Evolutionary conservation across 2,329 filamentous ascomycete species (phyloP).

Genomic region (Aspergillus melleus): DNA sequence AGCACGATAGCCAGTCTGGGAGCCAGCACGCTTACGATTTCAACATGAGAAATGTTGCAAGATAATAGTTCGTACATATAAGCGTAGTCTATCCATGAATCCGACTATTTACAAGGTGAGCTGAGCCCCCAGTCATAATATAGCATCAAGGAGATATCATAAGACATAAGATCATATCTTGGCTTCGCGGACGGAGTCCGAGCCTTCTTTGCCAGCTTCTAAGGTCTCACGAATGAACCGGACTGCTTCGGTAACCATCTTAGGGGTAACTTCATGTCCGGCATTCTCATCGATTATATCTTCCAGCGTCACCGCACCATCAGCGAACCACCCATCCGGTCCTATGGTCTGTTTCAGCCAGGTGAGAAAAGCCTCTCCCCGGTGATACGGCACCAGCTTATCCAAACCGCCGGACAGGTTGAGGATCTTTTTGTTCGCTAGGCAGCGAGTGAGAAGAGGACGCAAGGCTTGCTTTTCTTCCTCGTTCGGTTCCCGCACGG

Average conservation of each 20-base stretch:
- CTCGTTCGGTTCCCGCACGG: slow-evolving; percentile 40
- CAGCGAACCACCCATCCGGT: slow-evolving; percentile 49
- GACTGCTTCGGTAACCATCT: slow-evolving; percentile 58
- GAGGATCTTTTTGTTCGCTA: slow-evolving; percentile 56
- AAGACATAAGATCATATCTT: slow-evolving; percentile 28
- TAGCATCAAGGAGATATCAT: not conserved
- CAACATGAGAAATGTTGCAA: too few relatives aligned
- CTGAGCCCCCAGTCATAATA: not conserved
- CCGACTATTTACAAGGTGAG: not conserved
- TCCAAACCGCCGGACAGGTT: slow-evolving; percentile 57
- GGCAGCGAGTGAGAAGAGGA: slow-evolving; percentile 42
- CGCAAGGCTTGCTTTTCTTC: slow-evolving; percentile 45
- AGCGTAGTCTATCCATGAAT: not conserved
- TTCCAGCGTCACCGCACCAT: slow-evolving; percentile 54
- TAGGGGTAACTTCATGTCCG: slow-evolving; percentile 58
- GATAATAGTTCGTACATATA: too few relatives aligned
- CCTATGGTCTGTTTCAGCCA: slow-evolving; percentile 53
- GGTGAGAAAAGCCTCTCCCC: slow-evolving; percentile 56
- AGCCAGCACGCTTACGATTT: too few relatives aligned
- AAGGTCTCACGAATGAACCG: slow-evolving; percentile 53
- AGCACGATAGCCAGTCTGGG: too few relatives aligned
- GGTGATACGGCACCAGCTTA: slow-evolving; percentile 61
- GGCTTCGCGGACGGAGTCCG: slow-evolving; percentile 36
- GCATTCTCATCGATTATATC: slow-evolving; percentile 58
- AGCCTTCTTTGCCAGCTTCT: slow-evolving; percentile 24